Evolutionary conservation across 306 rosid species (phyloP).

Genomic region (Arachis stenosperma): DNA sequence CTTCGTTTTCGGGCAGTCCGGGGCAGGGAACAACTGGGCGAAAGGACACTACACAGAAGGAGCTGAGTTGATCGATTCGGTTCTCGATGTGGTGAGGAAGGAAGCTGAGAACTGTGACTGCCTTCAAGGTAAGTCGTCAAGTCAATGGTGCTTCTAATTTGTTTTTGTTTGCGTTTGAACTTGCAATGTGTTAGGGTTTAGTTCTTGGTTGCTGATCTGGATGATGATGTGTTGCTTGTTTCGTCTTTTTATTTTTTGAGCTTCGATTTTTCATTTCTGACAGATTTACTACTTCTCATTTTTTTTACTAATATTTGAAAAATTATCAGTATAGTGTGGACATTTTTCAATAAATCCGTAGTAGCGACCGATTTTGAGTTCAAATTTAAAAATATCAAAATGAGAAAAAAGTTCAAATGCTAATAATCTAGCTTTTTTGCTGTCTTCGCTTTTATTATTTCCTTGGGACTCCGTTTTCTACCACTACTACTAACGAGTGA

Average conservation of each 20-base stretch:
- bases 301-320: background rate
- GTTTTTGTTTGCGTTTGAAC: background rate
- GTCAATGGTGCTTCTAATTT: background rate
- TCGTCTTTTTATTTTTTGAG: too few relatives aligned
- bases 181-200: background rate
- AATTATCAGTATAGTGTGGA: too few relatives aligned
- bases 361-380: too few relatives aligned
- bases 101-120: conserved; percentile 79
- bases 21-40: conserved; percentile 77
- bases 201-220: background rate
- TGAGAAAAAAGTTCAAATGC: too few relatives aligned
- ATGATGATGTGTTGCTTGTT: background rate
- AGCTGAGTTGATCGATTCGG: conserved; percentile 74
- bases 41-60: conserved; percentile 77
- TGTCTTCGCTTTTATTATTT: too few relatives aligned
- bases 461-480: too few relatives aligned
- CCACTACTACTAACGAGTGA: too few relatives aligned
- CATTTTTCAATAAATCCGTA: too few relatives aligned
- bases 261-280: background rate
- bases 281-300: background rate
- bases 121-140: conserved; percentile 52
- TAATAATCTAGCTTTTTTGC: too few relatives aligned
- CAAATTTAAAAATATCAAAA: too few relatives aligned
- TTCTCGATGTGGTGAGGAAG: conserved; percentile 69
- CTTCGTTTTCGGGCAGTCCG: conserved; percentile 73